Percentiles rank a stretch among this genome's conserved stretches.
phyloP scores from a whole-genome alignment of 306 rosid species.

The Lablab purpureus region DNA sequence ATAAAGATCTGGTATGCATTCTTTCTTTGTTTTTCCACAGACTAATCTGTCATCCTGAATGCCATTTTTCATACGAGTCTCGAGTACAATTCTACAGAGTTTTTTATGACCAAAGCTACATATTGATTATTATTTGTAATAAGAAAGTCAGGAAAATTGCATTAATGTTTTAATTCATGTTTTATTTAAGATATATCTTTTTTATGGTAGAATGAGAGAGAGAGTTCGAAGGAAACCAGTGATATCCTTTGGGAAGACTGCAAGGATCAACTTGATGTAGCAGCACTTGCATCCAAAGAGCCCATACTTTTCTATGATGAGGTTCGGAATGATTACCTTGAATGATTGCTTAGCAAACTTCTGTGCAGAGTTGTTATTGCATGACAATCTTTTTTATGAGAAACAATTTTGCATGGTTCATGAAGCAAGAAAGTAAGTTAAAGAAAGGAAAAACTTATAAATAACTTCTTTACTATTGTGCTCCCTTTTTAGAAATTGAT shows the following conservation, averaged over 20 bases:
- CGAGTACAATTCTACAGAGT: background rate
- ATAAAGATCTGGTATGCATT: slow-evolving; percentile 61
- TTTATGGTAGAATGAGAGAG: slow-evolving; percentile 53
- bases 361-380: slow-evolving; percentile 14
- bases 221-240: slow-evolving; percentile 51
- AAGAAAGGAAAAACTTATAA: slow-evolving; percentile 17
- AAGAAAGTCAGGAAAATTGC: slow-evolving; percentile 1
- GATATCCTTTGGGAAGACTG: slow-evolving; percentile 83
- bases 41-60: slow-evolving; percentile 23
- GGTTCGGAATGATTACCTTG: slow-evolving; percentile 60
- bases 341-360: slow-evolving; percentile 15
- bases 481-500: slow-evolving; percentile 16
- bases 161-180: slow-evolving; percentile 12
- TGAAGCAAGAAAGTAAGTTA: slow-evolving; percentile 7
- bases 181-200: slow-evolving; percentile 23
- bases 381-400: background rate
- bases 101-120: background rate
- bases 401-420: slow-evolving; percentile 34
- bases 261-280: slow-evolving; percentile 77
- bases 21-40: slow-evolving; percentile 31
- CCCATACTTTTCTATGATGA: slow-evolving; percentile 97
- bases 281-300: slow-evolving; percentile 85
- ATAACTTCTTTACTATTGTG: background rate
- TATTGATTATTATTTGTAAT: background rate
- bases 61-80: slow-evolving; percentile 19